Evolutionary conservation across 768 basidiomycete genomes (phyloP).

Genomic region (Lactarius deliciosus): DNA sequence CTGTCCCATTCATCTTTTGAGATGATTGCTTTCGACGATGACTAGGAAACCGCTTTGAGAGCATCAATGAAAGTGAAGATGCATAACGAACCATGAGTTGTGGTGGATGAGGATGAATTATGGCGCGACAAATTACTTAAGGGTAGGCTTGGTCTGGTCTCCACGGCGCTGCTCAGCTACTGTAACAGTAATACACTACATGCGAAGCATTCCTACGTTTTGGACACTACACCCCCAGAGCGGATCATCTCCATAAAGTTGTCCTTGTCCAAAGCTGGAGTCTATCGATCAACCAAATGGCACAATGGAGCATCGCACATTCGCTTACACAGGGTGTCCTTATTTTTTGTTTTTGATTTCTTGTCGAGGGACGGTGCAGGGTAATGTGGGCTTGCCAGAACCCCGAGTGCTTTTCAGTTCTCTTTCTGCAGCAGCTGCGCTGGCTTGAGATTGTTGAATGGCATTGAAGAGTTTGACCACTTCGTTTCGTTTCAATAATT

Average conservation of each 20-base stretch:
- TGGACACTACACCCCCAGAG: slow-evolving; percentile 78
- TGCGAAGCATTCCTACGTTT: slow-evolving; percentile 39
- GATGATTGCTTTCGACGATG: slow-evolving; percentile 54
- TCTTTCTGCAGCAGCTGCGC: slow-evolving; percentile 51
- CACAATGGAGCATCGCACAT: neutral
- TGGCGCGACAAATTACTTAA: slow-evolving; percentile 9
- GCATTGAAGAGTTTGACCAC: slow-evolving; percentile 88
- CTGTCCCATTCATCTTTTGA: slow-evolving; percentile 86
- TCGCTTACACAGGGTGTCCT: slow-evolving; percentile 53
- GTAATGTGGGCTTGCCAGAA: slow-evolving; percentile 68
- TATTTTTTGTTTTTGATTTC: slow-evolving; percentile 50
- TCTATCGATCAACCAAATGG: slow-evolving; percentile 17
- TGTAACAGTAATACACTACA: neutral
- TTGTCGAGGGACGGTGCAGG: slow-evolving; percentile 59
- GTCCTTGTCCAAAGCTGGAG: slow-evolving; percentile 61
- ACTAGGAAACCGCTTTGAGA: slow-evolving; percentile 28
- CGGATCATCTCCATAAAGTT: slow-evolving; percentile 83
- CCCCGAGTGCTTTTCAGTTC: slow-evolving; percentile 63
- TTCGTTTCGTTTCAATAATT: slow-evolving; percentile 27
- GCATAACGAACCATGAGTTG: slow-evolving; percentile 30
- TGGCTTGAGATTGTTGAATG: slow-evolving; percentile 77
- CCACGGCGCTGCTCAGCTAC: neutral
- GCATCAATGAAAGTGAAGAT: slow-evolving; percentile 18
- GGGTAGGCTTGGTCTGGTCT: slow-evolving; percentile 6
- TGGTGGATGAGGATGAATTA: slow-evolving; percentile 6